Base-by-base conservation (phyloP, 306 rosid species). In the Quercus parvula region DNA sequence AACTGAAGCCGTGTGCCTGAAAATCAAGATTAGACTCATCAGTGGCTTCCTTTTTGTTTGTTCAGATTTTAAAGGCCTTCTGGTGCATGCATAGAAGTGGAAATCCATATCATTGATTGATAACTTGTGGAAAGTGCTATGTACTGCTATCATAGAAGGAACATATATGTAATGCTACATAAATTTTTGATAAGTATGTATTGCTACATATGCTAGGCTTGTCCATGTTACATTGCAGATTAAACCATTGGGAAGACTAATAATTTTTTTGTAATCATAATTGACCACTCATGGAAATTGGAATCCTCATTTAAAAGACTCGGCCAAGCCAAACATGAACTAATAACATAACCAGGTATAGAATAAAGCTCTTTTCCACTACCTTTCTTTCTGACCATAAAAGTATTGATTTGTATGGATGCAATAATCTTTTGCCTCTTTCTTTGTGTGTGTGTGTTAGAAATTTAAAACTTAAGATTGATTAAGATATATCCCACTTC, bases 1-100 rank as follows among this genome's bases (percentile, higher is more conserved):
- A 77, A 91, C 86, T 44, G 99, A 89, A 84, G 99, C 94, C 0
- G 97, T 96, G 89, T 93, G 98, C 92, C 99, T 96, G 90, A 66
- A 70, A 22, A 85, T 80, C 63, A 70, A 75, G 76, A 62, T 33
- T 28, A 81, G 72, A 90, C 79, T 79, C 76, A 74, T 86, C 67
- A 83, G 79, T 61, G 4, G 4, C 31, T 71, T 35, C 19, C 24
- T 63, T 10, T 8, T 41, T 41, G 46, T 41, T 41, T 41, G 3
- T 41, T 17, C 56, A 58, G 12, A 73, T 22, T 51, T 19, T 14
- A 81, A 79, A 52, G 56, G 52, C 59, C 14, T 69, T 76, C 59
- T n/a, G 70, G 56, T 63, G 69, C 56, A 19, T 2, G 52, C 74
- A 72, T 56, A 70, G 8, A 81, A 75, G 81, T 1, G 22, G 55